Evolutionary conservation across 805 yeast genomes (phyloP), one percentile per base, ranked within the genome.

Genomic region (Helenozyma rhizophorensis): DNA sequence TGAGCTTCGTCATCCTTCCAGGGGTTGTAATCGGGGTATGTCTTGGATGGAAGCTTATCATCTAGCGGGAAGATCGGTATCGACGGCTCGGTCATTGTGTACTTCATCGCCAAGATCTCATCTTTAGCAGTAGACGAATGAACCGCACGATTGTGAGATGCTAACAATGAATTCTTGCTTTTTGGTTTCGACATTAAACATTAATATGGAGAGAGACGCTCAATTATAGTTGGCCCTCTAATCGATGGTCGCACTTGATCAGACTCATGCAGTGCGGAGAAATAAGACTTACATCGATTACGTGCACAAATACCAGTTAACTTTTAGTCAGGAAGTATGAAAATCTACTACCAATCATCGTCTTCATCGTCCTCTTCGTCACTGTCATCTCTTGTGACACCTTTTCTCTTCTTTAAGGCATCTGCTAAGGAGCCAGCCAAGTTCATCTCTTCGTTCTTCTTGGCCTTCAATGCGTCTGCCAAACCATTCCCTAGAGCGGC

Each of bases 341-440:
- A 8, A n/a, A n/a, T n/a, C n/a, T 17, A 17, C 22, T 24, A 43
- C 47, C 46, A 43, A 34, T 43, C 48, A n/a, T n/a, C n/a, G 28
- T 78, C 80, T 14, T 74, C 83, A 2, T 75, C 84, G 2, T 72
- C 82, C 34, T 81, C 89, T 11, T 78, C 88, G 35, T 78, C 86
- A 40, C 80, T 77, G 24, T 76, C 83, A 62, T 76, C 74, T 39
- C 74, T 72, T 11, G 86, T 75, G 3, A 86, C 86, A 9, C 62
- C 70, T 38, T 62, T 65, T 54, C 93, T 74, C 32, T 79, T 83
- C 53, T 82, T 83, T 47, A 88, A 72, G 1, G 96, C 96, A 39
- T 84, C 86, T 1, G 96, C 96, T 38, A 88, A 65, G 6, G 90
- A 88, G n/a, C 87, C 89, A 9, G 90, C 93, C 47, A 85, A 65